phyloP scores from a whole-genome alignment of 1,139 yeast species.

The Kodamaea fungicola region DNA sequence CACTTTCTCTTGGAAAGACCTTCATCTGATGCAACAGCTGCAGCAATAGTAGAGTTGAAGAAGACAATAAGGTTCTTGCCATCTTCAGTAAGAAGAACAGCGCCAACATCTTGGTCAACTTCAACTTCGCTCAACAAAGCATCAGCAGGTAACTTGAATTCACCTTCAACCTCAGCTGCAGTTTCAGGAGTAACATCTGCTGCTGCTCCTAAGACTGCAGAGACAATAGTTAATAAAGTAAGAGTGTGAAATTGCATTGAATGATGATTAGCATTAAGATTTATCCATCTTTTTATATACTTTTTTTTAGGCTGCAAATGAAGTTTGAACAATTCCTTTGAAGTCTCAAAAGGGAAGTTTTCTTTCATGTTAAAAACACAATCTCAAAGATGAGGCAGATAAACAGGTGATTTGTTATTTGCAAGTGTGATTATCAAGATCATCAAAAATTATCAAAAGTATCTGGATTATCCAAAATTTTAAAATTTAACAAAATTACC shows the following conservation, averaged over 20 bases:
- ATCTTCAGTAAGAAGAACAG: slow-evolving; percentile 13
- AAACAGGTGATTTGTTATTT: no score
- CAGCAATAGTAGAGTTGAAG: slow-evolving; percentile 18
- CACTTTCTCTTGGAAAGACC: slow-evolving; percentile 2
- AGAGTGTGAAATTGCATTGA: slow-evolving; percentile 13
- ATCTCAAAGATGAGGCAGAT: no score
- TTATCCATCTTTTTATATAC: no score
- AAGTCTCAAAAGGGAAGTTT: no score
- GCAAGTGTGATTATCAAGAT: no score
- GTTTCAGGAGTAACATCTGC: slow-evolving; percentile 8
- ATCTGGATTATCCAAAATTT: no score
- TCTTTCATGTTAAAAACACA: no score
- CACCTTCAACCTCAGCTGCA: slow-evolving; percentile 10
- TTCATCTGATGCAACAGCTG: slow-evolving; percentile 6
- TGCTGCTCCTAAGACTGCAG: slow-evolving; percentile 11
- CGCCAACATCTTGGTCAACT: slow-evolving; percentile 14
- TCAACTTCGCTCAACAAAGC: slow-evolving; percentile 13
- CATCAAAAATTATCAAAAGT: no score
- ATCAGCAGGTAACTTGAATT: slow-evolving; percentile 13
- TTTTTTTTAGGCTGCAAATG: no score
- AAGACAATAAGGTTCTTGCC: slow-evolving; percentile 16
- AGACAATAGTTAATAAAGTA: slow-evolving; percentile 11
- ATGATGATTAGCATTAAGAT: neutral
- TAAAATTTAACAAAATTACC: no score
- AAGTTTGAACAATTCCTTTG: no score